Percentiles rank a stretch among this genome's conserved stretches.
Conservation (phyloP, 169 alveolate genomes). For the Plasmodium vivax region DNA sequence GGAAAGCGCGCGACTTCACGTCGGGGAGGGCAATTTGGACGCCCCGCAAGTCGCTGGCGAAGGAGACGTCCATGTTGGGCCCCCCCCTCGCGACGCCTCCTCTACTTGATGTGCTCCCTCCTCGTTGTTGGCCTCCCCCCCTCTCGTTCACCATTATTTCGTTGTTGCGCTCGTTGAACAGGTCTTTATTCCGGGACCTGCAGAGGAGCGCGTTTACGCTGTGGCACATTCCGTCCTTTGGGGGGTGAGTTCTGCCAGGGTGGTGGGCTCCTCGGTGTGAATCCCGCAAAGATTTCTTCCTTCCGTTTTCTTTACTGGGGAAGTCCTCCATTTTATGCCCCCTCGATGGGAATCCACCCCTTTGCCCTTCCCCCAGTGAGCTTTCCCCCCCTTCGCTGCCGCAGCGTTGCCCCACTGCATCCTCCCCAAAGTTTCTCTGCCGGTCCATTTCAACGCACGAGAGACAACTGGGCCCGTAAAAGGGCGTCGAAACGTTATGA, state of each 20-base stretch:
- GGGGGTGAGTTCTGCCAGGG: background rate
- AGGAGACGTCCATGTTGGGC: background rate
- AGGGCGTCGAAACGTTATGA: constrained; percentile 5
- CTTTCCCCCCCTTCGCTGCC: background rate
- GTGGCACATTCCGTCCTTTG: constrained; percentile 1
- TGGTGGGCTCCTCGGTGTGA: background rate
- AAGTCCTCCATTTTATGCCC: background rate
- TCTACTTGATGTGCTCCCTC: background rate
- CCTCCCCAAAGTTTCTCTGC: background rate
- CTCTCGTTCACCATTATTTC: background rate
- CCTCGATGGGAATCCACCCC: background rate
- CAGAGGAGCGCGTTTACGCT: background rate
- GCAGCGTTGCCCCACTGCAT: background rate
- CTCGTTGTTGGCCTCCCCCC: background rate
- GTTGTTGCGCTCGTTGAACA: background rate
- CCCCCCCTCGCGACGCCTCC: no score
- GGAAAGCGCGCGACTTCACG: background rate
- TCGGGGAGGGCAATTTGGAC: background rate
- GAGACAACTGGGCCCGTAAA: background rate
- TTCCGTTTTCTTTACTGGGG: background rate
- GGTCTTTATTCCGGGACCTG: background rate
- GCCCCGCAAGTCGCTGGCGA: background rate
- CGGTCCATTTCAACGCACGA: background rate
- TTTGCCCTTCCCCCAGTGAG: background rate
- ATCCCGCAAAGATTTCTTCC: background rate